Evolutionary conservation across 2,329 filamentous ascomycete genomes (phyloP).

Genomic region (Pseudogymnoascus sp.): DNA sequence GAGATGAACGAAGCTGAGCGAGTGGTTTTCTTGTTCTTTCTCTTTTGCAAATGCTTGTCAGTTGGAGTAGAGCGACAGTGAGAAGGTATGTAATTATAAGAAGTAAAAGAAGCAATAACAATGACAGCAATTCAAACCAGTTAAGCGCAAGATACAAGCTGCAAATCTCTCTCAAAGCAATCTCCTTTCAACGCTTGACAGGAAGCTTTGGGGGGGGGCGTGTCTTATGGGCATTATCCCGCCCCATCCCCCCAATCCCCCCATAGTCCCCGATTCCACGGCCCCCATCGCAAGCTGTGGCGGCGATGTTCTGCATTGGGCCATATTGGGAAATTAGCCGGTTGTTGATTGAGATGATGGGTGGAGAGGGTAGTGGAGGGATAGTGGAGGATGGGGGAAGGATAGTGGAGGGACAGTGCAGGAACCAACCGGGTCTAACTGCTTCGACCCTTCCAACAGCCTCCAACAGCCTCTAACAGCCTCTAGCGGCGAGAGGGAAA

Average conservation of each 20-base stretch:
- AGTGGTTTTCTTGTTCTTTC: neutral
- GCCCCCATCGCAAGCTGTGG: neutral
- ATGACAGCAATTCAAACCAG: neutral
- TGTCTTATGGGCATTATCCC: neutral
- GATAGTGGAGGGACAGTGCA: neutral
- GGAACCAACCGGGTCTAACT: neutral
- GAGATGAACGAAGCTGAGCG: neutral
- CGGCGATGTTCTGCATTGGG: slow-evolving; percentile 6
- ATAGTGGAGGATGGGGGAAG: neutral
- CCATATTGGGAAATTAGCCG: slow-evolving; percentile 4
- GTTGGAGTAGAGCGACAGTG: neutral
- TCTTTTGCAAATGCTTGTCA: neutral
- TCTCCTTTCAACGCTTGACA: neutral
- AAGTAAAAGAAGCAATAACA: neutral
- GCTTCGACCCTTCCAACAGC: neutral
- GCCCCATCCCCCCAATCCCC: neutral
- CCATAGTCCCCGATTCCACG: neutral
- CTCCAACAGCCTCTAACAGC: too few species aligned
- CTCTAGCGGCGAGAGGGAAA: too few species aligned
- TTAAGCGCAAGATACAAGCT: neutral
- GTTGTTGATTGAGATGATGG: neutral
- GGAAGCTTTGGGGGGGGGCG: neutral
- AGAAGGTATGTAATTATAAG: neutral
- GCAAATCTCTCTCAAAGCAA: neutral
- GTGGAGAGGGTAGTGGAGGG: neutral